Conservation (phyloP, 352 stramenopile species). For the Phytopythium chamaehyphon region DNA sequence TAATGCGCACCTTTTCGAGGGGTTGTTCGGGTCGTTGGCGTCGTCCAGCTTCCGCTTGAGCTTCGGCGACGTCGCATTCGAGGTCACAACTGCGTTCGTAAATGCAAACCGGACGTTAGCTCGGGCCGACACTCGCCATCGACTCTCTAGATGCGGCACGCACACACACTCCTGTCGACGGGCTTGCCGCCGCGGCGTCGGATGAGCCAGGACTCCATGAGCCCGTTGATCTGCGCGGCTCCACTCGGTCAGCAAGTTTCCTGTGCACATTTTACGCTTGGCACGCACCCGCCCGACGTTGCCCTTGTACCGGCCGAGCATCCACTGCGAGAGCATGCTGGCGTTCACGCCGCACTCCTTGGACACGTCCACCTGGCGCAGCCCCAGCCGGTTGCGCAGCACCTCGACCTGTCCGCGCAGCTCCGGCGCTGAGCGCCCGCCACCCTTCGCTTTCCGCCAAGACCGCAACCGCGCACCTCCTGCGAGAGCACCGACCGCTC, state of each 20-base stretch:
- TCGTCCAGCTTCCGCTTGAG: constrained; percentile 67
- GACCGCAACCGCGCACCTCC: constrained; percentile 27
- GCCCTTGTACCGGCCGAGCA: constrained; percentile 82
- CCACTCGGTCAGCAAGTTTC: background rate
- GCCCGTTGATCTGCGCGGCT: constrained; percentile 65
- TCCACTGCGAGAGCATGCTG: constrained; percentile 86
- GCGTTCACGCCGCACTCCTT: constrained; percentile 85
- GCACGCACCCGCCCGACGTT: constrained; percentile 65
- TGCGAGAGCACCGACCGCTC: constrained; percentile 78
- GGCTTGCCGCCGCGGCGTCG: constrained; percentile 73
- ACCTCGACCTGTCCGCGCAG: constrained; percentile 47
- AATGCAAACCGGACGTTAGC: too few relatives aligned
- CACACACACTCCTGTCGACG: constrained; percentile 60
- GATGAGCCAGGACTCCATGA: constrained; percentile 86
- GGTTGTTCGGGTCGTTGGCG: constrained; percentile 33
- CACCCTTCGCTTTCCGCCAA: background rate
- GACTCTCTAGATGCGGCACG: background rate
- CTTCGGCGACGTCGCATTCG: constrained; percentile 57
- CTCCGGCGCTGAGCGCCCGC: background rate
- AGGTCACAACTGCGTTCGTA: constrained; percentile 30
- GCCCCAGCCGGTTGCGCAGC: constrained; percentile 61
- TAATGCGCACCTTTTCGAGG: constrained; percentile 28
- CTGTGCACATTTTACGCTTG: too few relatives aligned
- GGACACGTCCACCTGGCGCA: constrained; percentile 79
- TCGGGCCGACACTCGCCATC: too few relatives aligned